phyloP scores from a whole-genome alignment of 768 basidiomycete species.

The Thelephora ganbajun region DNA sequence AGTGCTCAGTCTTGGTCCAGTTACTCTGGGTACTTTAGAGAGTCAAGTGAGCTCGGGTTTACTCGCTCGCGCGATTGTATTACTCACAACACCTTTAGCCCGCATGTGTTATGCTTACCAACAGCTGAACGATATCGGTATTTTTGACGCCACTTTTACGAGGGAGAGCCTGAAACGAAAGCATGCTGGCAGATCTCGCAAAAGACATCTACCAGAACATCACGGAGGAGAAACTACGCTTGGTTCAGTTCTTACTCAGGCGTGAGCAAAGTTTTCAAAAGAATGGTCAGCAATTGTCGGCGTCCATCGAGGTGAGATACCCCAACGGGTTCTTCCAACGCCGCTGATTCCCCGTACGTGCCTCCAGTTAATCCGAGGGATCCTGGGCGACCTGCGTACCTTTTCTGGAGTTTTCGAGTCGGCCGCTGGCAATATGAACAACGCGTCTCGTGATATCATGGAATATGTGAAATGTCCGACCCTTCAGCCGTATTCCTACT shows the following conservation, averaged over 20 bases:
- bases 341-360: background rate
- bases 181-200: slow-evolving; percentile 33
- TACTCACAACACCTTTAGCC: slow-evolving; percentile 24
- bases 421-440: background rate
- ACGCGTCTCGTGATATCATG: background rate
- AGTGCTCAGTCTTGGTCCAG: slow-evolving; percentile 80
- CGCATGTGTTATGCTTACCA: slow-evolving; percentile 67
- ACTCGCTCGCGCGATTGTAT: background rate
- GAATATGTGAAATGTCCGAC: too few species aligned
- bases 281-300: slow-evolving; percentile 18
- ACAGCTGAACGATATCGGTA: slow-evolving; percentile 65
- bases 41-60: slow-evolving; percentile 39
- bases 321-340: background rate
- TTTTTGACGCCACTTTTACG: slow-evolving; percentile 1
- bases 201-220: slow-evolving; percentile 54
- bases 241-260: slow-evolving; percentile 31
- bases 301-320: slow-evolving; percentile 6
- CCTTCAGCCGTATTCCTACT: too few species aligned
- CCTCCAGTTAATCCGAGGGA: slow-evolving; percentile 5
- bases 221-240: slow-evolving; percentile 38
- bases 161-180: too few species aligned
- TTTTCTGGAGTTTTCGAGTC: slow-evolving; percentile 3
- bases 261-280: slow-evolving; percentile 26
- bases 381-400: slow-evolving; percentile 3
- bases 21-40: slow-evolving; percentile 72